A percentile compares a stretch with the other conserved stretches of the same genome.
Conservation (phyloP, 1,139 yeast genomes). For the Scheffersomyces lignicola region DNA sequence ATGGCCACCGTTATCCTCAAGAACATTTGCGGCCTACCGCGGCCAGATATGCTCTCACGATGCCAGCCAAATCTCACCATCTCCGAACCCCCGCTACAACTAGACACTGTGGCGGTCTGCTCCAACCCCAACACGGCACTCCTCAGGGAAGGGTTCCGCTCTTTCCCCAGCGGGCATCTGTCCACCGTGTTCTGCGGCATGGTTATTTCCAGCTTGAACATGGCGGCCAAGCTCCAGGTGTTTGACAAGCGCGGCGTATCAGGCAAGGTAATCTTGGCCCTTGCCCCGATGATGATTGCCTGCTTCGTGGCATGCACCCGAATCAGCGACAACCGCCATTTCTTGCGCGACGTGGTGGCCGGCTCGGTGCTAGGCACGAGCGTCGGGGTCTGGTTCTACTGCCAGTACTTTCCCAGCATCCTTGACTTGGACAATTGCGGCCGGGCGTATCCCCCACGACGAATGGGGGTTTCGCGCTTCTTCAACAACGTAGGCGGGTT, state of each 20-base stretch:
- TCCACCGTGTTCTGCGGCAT: conserved; percentile 48
- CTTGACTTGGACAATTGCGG: conserved; percentile 31
- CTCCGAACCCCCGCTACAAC: conserved; percentile 11
- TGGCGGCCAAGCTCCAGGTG: conserved; percentile 36
- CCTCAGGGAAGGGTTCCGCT: conserved; percentile 47
- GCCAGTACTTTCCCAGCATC: conserved; percentile 43
- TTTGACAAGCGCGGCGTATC: conserved; percentile 40
- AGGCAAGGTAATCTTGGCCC: conserved; percentile 31
- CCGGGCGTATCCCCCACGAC: conserved; percentile 47
- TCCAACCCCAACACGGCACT: conserved; percentile 23
- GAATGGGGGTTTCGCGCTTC: conserved; percentile 30
- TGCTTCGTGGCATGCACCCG: conserved; percentile 42
- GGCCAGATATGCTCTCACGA: conserved; percentile 49
- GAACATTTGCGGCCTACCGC: conserved; percentile 43
- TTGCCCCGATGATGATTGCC: conserved; percentile 39
- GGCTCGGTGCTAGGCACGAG: conserved; percentile 42
- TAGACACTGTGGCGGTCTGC: conserved; percentile 40
- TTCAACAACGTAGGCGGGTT: conserved; percentile 31
- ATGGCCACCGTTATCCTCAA: conserved; percentile 43
- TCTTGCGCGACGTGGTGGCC: conserved; percentile 38
- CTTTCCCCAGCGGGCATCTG: conserved; percentile 55
- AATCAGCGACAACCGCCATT: conserved; percentile 51
- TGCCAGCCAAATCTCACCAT: conserved; percentile 32
- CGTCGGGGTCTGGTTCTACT: conserved; percentile 35
- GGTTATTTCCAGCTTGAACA: conserved; percentile 35